These are phyloP conservation scores for Gracilariopsis chorda DNA, from an alignment of 23 red algal species.

Conservation along the genomic window DNA sequence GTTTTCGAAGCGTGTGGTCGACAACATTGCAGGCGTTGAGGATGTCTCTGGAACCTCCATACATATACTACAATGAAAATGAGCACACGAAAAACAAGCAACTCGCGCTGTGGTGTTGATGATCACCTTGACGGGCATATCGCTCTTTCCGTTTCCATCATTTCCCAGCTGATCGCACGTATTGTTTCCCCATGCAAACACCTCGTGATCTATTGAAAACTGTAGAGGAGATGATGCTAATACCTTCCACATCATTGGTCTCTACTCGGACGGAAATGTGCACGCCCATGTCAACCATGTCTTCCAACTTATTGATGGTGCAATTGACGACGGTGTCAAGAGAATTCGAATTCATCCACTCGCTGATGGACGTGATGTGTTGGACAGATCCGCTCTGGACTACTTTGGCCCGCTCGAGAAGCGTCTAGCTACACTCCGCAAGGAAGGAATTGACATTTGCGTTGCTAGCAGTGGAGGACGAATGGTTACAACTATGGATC, in stretches of 20 bases:
- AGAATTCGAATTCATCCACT: constrained; percentile 79
- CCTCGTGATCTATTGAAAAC: constrained; percentile 66
- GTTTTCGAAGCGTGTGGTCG: background rate
- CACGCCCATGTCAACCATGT: constrained; percentile 88
- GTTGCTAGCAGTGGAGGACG: constrained; percentile 68
- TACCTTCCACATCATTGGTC: constrained; percentile 86
- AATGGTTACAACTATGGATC: constrained; percentile 89
- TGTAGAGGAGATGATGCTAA: background rate
- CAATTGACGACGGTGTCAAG: constrained; percentile 73
- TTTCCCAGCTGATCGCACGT: constrained; percentile 92
- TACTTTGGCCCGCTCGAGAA: constrained; percentile 86
- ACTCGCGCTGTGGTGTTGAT: constrained; percentile 40
- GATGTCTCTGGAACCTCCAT: constrained; percentile 32
- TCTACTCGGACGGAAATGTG: constrained; percentile 90
- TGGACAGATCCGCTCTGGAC: constrained; percentile 55
- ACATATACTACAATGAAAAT: constrained; percentile 87
- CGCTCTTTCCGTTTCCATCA: constrained; percentile 63
- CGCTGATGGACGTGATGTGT: constrained; percentile 83
- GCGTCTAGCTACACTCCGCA: constrained; percentile 52
- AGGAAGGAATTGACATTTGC: constrained; percentile 60
- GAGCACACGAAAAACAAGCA: constrained; percentile 62
- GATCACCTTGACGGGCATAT: constrained; percentile 54
- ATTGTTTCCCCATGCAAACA: constrained; percentile 92
- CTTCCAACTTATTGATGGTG: constrained; percentile 77
- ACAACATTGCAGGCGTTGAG: constrained; percentile 14